Base-by-base conservation (phyloP, 495 filamentous ascomycete genomes). In the Daldinia vernicosa region DNA sequence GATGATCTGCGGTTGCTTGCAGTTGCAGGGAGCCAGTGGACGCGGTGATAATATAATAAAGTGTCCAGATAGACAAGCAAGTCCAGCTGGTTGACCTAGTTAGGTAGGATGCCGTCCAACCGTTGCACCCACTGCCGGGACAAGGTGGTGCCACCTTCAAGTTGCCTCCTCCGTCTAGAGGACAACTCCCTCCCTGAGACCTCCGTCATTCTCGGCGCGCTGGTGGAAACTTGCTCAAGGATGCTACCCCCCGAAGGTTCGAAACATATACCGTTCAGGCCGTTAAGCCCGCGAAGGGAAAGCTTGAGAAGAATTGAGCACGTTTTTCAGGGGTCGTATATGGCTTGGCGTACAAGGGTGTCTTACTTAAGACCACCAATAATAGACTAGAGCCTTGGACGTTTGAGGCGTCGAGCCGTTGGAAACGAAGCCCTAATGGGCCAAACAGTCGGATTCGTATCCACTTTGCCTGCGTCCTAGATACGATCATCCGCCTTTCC, bases 221-320 rank as follows among this genome's bases (percentile, higher is more conserved):
- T 57, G 32, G 24, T 67, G 6, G 68, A 65, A 74, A 74, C 35
- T 58, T 74, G 66, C 71, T 74, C 71, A 63, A 60, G 33, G 37
- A 71, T 63, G 47, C 60, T 56, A 70, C 62, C 66, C 57, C 70
- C 57, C 52, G 71, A 70, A 50, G 39, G 64, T 61, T 64, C 56
- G 26, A 70, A 66, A 62, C 55, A 50, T n/a, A 69, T 40, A 50
- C 66, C 56, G 43, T 45, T 60, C 35, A 60, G 53, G 50, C 60
- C 50, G 37, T 73, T 63, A 61, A 39, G 14, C 55, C 63, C 66
- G 43, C 43, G 63, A 67, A 62, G 56, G 71, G 71, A 67, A 69
- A 66, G 66, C 19, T 17, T 74, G 74, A 76, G 74, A 76, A 72
- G 27, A 60, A 75, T 75, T 76, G 75, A 76, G 75, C 75, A 76